phyloP scores from a whole-genome alignment of 352 stramenopile genomes.

The Globisporangium canariense region DNA sequence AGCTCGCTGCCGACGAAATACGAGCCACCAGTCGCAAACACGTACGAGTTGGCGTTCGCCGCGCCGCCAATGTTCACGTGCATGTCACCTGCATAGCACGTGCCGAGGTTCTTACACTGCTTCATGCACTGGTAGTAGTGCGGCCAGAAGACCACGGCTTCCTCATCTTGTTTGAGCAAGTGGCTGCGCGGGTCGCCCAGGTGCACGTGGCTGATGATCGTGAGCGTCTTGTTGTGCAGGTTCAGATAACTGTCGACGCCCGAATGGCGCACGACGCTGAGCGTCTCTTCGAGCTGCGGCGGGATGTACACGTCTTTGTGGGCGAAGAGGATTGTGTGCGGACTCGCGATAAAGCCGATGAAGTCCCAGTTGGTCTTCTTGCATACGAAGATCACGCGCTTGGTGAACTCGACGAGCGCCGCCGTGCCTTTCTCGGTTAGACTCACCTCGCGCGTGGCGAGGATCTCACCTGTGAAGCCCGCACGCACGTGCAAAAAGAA shows the following conservation, averaged over 20 bases:
- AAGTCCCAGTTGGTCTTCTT: conserved; percentile 81
- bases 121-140: conserved; percentile 77
- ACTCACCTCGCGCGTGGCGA: conserved; percentile 37
- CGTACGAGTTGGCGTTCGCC: conserved; percentile 69
- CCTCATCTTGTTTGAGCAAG: conserved; percentile 73
- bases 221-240: conserved; percentile 80
- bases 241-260: conserved; percentile 74
- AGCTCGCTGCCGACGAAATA: conserved; percentile 74
- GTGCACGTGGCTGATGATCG: conserved; percentile 73
- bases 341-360: conserved; percentile 57
- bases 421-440: conserved; percentile 45
- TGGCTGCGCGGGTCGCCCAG: conserved; percentile 42
- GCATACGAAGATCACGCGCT: conserved; percentile 67
- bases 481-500: conserved; percentile 67
- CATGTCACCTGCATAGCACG: conserved; percentile 78
- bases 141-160: conserved; percentile 74
- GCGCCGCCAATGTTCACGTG: conserved; percentile 70
- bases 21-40: conserved; percentile 71
- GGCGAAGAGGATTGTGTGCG: conserved; percentile 63
- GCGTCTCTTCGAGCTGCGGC: conserved; percentile 40
- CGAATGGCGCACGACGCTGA: conserved; percentile 56
- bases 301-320: conserved; percentile 64
- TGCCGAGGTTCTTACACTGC: conserved; percentile 59
- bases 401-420: conserved; percentile 49
- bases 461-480: conserved; percentile 50